Conservation (phyloP, 768 basidiomycete species). For the Hebeloma cylindrosporum region DNA sequence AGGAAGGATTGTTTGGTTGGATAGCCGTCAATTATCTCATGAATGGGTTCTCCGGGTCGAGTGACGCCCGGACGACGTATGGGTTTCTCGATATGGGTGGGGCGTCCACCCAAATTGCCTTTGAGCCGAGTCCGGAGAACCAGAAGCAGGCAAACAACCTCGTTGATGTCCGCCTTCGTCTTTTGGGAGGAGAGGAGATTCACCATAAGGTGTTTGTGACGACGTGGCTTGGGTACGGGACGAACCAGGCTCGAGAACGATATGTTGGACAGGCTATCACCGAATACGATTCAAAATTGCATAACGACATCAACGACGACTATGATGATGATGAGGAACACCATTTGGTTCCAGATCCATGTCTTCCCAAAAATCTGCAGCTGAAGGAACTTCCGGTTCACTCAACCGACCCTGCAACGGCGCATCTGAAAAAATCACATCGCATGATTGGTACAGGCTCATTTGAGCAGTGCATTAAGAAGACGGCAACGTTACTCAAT, state of each 20-base stretch:
- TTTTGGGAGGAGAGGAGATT: slow-evolving; percentile 84
- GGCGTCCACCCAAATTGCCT: slow-evolving; percentile 98
- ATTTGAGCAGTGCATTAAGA: slow-evolving; percentile 78
- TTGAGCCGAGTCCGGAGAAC: slow-evolving; percentile 76
- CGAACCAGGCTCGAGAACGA: slow-evolving; percentile 93
- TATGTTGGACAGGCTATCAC: slow-evolving; percentile 74
- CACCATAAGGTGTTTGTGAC: slow-evolving; percentile 94
- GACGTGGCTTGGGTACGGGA: slow-evolving; percentile 98
- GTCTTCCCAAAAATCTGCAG: slow-evolving; percentile 76
- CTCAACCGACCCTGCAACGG: slow-evolving; percentile 31
- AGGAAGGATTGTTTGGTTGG: slow-evolving; percentile 98
- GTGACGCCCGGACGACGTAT: slow-evolving; percentile 75
- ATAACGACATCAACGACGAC: slow-evolving; percentile 18
- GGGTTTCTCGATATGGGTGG: slow-evolving; percentile 99
- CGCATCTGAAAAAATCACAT: slow-evolving; percentile 53
- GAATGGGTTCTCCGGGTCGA: slow-evolving; percentile 79
- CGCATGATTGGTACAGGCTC: slow-evolving; percentile 84
- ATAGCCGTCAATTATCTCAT: slow-evolving; percentile 98
- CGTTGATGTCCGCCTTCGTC: slow-evolving; percentile 76
- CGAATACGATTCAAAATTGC: slow-evolving; percentile 46
- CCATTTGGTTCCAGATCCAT: slow-evolving; percentile 75
- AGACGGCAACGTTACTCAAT: slow-evolving; percentile 78
- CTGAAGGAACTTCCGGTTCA: slow-evolving; percentile 59
- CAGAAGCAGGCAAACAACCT: slow-evolving; percentile 58
- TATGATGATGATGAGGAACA: slow-evolving; percentile 27